These are phyloP conservation scores for Anastatica hierochuntica DNA, from an alignment of 345 rosid species.

Conservation along the genomic window DNA sequence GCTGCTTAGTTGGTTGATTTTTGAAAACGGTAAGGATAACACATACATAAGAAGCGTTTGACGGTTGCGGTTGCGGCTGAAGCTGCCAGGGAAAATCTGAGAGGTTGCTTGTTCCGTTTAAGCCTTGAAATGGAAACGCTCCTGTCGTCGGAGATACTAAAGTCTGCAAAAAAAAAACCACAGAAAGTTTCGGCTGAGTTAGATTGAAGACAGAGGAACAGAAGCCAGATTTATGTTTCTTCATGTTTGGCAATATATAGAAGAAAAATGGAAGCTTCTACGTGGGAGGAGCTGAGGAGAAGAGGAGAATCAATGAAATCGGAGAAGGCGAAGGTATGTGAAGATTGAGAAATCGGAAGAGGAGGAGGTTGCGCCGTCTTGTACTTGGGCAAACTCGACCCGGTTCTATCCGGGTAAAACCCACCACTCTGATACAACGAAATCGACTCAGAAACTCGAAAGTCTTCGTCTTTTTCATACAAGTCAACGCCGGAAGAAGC, in stretches of 20 bases:
- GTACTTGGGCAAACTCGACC: conserved; percentile 81
- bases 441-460: conserved; percentile 33
- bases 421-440: conserved; percentile 13
- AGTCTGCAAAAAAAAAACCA: conserved; percentile 38
- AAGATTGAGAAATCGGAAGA: conserved; percentile 68
- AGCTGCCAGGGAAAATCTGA: conserved; percentile 54
- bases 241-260: not conserved
- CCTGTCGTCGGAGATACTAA: conserved; percentile 95
- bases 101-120: conserved; percentile 41
- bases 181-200: not conserved
- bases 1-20: not conserved
- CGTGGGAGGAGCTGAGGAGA: conserved; percentile 52
- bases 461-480: conserved; percentile 25
- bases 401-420: conserved; percentile 35
- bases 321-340: conserved; percentile 64
- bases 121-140: conserved; percentile 44
- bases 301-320: conserved; percentile 82
- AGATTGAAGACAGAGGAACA: no score
- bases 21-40: conserved; percentile 35
- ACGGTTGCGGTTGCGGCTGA: conserved; percentile 10
- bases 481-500: conserved; percentile 30
- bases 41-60: conserved; percentile 31
- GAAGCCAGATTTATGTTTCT: no score
- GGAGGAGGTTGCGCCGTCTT: conserved; percentile 76
- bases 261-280: conserved; percentile 38